A percentile compares a stretch with the other conserved stretches of the same genome.
These are phyloP conservation scores for Aspergillus wentii DNA, from an alignment of 495 filamentous ascomycete genomes.

Conservation along the genomic window DNA sequence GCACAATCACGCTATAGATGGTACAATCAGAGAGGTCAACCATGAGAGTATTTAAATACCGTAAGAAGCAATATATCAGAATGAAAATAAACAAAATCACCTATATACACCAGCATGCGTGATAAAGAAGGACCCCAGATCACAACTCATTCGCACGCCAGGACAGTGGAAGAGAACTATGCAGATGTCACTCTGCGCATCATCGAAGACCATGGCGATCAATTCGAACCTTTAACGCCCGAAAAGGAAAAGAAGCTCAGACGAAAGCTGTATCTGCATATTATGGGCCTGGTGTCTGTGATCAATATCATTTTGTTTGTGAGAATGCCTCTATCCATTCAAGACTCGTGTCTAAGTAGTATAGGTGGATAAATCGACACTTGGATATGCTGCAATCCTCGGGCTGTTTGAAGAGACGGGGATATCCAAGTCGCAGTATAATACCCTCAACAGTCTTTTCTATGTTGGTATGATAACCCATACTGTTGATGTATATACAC, in stretches of 20 bases:
- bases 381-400: slow-evolving; percentile 18
- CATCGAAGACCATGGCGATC: slow-evolving; percentile 15
- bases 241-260: slow-evolving; percentile 13
- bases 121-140: neutral
- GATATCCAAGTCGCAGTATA: slow-evolving; percentile 15
- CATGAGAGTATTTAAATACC: no score
- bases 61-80: no score
- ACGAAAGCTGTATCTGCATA: slow-evolving; percentile 10
- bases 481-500: neutral
- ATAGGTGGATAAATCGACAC: slow-evolving; percentile 20
- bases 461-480: slow-evolving; percentile 13
- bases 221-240: slow-evolving; percentile 7
- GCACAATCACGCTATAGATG: no score
- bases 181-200: slow-evolving; percentile 19
- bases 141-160: neutral
- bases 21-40: no score
- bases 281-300: slow-evolving; percentile 10
- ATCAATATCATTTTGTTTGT: slow-evolving; percentile 19
- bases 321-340: neutral
- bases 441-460: slow-evolving; percentile 19
- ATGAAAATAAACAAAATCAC: no score
- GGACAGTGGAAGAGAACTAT: slow-evolving; percentile 10
- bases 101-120: no score
- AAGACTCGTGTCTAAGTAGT: neutral
- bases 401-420: slow-evolving; percentile 19